Evolutionary conservation across 2,329 filamentous ascomycete genomes (phyloP), one percentile per base, ranked within the genome.

Genomic region (Diatrype stigma): DNA sequence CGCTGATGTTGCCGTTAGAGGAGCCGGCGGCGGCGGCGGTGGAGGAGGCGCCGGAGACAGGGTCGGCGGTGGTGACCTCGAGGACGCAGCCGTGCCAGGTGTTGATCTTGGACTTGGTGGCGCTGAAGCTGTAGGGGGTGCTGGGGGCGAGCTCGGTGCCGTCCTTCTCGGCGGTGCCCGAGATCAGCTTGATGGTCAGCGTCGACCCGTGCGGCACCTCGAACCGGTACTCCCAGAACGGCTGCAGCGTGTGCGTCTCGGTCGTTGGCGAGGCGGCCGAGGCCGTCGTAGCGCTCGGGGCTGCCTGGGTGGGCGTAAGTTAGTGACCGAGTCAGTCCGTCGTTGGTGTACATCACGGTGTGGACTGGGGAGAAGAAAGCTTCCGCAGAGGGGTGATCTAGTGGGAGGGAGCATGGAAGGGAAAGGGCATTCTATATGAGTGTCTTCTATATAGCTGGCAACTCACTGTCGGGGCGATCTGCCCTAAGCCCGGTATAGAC

Each of bases 11-110:
- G 0, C 89, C 72, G 67, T 82, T 71, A 6, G 34, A 17, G 76
- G 82, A 86, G 49, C 87, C 83, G 42, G 85, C 85, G 26, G 81
- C 70, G 45, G 70, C 72, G 54, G 81, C 77, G 50, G 73, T 68
- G 44, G 80, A 63, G n/a, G 52, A 53, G 22, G 56, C 74, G 47
- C 79, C 78, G 22, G 51, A n/a, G n/a, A n/a, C n/a, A n/a, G n/a
- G n/a, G n/a, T n/a, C 46, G 11, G 74, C 72, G 2, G 86, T 85
- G 42, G 78, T 82, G 52, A 96, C 78, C 69, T 96, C 89, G 54
- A 99, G 74, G 48, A 84, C 84, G 71, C 91, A 96, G 61, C 94
- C 93, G 64, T 93, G 85, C 87, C 90, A 96, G 47, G 92, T 96
- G 69, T 89, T 89, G 63, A 99, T 87, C 54, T 93, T 92, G 51